phyloP scores from a whole-genome alignment of 306 rosid genomes.

The Casuarina glauca region DNA sequence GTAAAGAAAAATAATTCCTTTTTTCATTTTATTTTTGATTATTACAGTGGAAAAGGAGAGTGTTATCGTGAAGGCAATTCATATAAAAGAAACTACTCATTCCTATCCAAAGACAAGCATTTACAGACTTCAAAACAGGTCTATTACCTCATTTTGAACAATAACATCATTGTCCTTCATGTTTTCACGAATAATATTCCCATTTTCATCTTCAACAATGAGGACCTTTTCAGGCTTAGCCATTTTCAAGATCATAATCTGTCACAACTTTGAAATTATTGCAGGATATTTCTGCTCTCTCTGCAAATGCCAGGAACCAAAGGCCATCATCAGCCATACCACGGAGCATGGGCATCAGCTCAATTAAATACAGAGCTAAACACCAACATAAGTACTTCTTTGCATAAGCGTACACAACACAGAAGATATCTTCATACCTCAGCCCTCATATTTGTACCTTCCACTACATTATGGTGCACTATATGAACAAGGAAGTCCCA shows the following conservation, averaged over 20 bases:
- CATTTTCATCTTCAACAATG: slow-evolving; percentile 97
- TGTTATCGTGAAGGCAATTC: not conserved
- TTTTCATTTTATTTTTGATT: not conserved
- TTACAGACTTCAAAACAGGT: not conserved
- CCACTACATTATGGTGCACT: slow-evolving; percentile 45
- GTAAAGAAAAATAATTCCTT: not conserved
- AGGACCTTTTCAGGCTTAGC: slow-evolving; percentile 99
- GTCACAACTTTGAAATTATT: slow-evolving; percentile 87
- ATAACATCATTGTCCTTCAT: slow-evolving; percentile 99
- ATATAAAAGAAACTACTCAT: not conserved
- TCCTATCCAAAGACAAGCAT: not conserved
- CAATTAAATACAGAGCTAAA: slow-evolving; percentile 18
- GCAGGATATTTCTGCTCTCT: slow-evolving; percentile 82
- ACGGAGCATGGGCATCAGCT: slow-evolving; percentile 69
- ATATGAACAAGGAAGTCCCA: slow-evolving; percentile 87
- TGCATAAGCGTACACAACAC: not conserved
- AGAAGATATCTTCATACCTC: slow-evolving; percentile 33
- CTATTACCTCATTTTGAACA: slow-evolving; percentile 88
- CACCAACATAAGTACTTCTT: not conserved
- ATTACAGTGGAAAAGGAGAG: no score
- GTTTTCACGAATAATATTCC: slow-evolving; percentile 96
- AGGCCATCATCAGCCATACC: slow-evolving; percentile 75
- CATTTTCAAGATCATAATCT: slow-evolving; percentile 98
- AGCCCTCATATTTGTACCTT: slow-evolving; percentile 59
- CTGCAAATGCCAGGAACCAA: slow-evolving; percentile 68